Base-by-base conservation (phyloP, 139 green algal genomes). In the Raphidocelis subcapitata region DNA sequence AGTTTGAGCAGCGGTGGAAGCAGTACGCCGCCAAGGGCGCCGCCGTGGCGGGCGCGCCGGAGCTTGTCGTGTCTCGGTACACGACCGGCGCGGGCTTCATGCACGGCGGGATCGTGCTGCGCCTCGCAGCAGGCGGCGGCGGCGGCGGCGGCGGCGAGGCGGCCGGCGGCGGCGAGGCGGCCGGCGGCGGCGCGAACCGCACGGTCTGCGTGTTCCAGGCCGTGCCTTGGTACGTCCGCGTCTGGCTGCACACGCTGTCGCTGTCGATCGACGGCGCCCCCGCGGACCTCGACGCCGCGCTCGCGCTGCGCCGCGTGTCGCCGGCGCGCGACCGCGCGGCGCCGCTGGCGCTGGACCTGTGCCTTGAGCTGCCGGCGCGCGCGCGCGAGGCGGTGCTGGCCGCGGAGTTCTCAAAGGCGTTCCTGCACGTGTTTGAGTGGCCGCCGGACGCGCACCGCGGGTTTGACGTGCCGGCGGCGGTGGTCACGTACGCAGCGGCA, bases 401-500 rank as follows among this genome's bases (percentile, higher is more conserved):
- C 16, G 37, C 95, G 5, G 49, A 74, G 26, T 95, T 95, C 75
- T 81, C 81, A 32, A 93, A 91, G 63, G 81, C 74, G 0, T 89
- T 95, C 62, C 79, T 94, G 20, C 81, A 79, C 1, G 67, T 90
- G 10, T 82, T 81, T 36, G 87, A 94, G 54, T 85, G 90, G 63
- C 86, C 91, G 1, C 88, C 90, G 0, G 90, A 95, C 73, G 85
- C 90, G 14, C 86, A 91, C 65, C 77, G 94, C 0, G 94, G 94
- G 10, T 89, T 97, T 65, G 92, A 97, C 76, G 75, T 98, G 1
- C 94, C 94, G 0, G 80, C 93, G 2, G 87, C 94, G 0, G 14
- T 92, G 5, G 73, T 94, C 0, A 85, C 73, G 3, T 61, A 51
- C 46, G 41, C 41, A 12, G 8, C 41, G 41, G 8, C 12, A 8